A percentile compares a stretch with the other conserved stretches of the same genome.
These are phyloP conservation scores for Parietaria judaica DNA, from an alignment of 306 rosid genomes.

Conservation along the genomic window DNA sequence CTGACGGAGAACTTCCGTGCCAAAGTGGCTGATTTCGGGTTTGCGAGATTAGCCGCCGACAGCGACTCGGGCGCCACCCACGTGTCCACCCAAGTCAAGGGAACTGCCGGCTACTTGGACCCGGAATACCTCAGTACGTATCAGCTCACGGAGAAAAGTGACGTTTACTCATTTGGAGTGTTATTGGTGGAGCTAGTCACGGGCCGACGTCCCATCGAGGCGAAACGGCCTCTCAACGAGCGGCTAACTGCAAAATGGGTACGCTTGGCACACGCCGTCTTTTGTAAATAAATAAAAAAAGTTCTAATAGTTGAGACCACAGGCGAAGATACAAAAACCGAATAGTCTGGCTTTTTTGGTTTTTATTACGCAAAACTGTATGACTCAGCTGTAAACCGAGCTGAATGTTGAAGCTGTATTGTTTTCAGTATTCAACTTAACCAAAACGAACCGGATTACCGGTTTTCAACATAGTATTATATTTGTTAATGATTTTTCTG, in stretches of 20 bases:
- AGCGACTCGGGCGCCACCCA: slow-evolving; percentile 85
- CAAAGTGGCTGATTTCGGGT: slow-evolving; percentile 97
- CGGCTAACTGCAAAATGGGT: slow-evolving; percentile 88
- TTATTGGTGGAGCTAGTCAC: slow-evolving; percentile 83
- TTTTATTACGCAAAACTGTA: too few species aligned
- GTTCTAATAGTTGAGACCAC: neutral
- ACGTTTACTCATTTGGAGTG: slow-evolving; percentile 93
- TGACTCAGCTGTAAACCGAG: too few species aligned
- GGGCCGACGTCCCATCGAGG: slow-evolving; percentile 94
- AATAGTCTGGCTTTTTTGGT: too few species aligned
- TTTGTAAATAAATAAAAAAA: neutral
- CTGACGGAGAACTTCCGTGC: slow-evolving; percentile 71
- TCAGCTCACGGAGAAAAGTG: slow-evolving; percentile 93
- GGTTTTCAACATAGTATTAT: too few species aligned
- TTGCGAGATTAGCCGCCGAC: slow-evolving; percentile 84
- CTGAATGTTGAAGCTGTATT: too few species aligned
- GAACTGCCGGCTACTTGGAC: slow-evolving; percentile 99
- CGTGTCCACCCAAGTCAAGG: slow-evolving; percentile 89
- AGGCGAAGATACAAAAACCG: too few species aligned
- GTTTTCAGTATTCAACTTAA: too few species aligned
- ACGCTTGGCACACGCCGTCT: neutral
- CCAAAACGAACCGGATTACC: too few species aligned
- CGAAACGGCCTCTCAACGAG: slow-evolving; percentile 67
- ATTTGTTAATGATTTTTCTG: too few species aligned
- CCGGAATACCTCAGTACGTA: slow-evolving; percentile 93